Conservation (phyloP, 2,329 filamentous ascomycete species). For the Helminthosporium solani region DNA sequence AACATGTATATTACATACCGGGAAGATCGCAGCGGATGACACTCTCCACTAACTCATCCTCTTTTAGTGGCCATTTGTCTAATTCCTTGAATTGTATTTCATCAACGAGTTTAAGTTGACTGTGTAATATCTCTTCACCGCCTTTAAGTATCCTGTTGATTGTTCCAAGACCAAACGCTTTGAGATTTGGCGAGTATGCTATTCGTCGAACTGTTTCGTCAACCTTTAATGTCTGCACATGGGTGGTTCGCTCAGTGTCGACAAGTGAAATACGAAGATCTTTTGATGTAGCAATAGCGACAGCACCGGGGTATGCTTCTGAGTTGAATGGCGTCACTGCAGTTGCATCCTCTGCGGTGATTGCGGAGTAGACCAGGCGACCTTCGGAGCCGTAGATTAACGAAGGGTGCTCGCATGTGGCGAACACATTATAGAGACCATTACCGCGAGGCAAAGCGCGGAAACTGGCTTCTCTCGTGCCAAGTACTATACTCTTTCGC, state of each 20-base stretch:
- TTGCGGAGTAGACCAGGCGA: conserved; percentile 86
- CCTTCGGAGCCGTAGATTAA: conserved; percentile 89
- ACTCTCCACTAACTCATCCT: conserved; percentile 78
- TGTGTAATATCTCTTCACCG: conserved; percentile 73
- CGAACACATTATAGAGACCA: conserved; percentile 76
- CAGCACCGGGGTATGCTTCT: conserved; percentile 74
- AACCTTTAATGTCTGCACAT: conserved; percentile 78
- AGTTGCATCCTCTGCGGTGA: conserved; percentile 83
- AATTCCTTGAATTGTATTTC: conserved; percentile 83
- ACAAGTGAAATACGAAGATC: conserved; percentile 79
- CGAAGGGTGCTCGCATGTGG: conserved; percentile 90
- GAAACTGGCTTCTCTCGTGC: conserved; percentile 80
- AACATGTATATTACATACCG: conserved; percentile 25
- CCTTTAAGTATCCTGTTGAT: conserved; percentile 71
- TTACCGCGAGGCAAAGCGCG: conserved; percentile 71
- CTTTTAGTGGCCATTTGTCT: conserved; percentile 65
- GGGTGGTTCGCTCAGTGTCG: conserved; percentile 82
- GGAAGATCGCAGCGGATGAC: conserved; percentile 75
- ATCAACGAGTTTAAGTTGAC: conserved; percentile 85
- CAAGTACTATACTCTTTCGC: conserved; percentile 79
- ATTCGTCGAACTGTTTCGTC: conserved; percentile 82
- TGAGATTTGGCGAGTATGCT: conserved; percentile 76
- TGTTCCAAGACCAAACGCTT: conserved; percentile 83
- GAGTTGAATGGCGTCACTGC: conserved; percentile 81
- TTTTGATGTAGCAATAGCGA: conserved; percentile 75